Conservation (phyloP, 202 grass and related monocot species). For the Zizania palustris region DNA sequence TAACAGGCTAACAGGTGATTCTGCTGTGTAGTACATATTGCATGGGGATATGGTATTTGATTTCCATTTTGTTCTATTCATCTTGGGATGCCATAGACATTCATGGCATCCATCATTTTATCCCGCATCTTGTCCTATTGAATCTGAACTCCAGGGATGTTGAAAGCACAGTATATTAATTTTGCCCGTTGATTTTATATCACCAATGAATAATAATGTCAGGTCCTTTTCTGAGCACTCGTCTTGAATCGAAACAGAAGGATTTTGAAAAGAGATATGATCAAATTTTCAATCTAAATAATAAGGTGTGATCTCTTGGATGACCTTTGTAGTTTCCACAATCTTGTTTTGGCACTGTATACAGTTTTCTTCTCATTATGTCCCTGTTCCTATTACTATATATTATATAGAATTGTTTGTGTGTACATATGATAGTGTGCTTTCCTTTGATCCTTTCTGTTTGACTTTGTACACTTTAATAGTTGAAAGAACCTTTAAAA, state of each 20-base stretch:
- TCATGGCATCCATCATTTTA: slow-evolving; percentile 5
- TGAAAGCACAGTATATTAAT: slow-evolving; percentile 23
- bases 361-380: background rate
- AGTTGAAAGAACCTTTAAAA: slow-evolving; percentile 7
- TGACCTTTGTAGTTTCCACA: slow-evolving; percentile 11
- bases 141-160: slow-evolving; percentile 32
- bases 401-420: slow-evolving; percentile 1
- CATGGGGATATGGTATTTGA: slow-evolving; percentile 4
- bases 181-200: slow-evolving; percentile 24
- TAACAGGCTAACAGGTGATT: slow-evolving; percentile 76
- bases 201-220: slow-evolving; percentile 50
- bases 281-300: slow-evolving; percentile 61
- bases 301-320: slow-evolving; percentile 59
- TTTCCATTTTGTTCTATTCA: slow-evolving; percentile 21
- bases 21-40: slow-evolving; percentile 30
- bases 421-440: slow-evolving; percentile 3
- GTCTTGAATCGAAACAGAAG: slow-evolving; percentile 62
- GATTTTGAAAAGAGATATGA: slow-evolving; percentile 78
- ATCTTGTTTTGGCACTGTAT: slow-evolving; percentile 8
- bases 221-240: slow-evolving; percentile 65
- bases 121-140: slow-evolving; percentile 30
- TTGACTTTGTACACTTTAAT: slow-evolving; percentile 8
- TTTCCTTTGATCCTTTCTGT: slow-evolving; percentile 21
- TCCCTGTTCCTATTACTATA: background rate
- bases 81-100: slow-evolving; percentile 19